These are phyloP conservation scores for Claviceps pusilla DNA, from an alignment of 2,329 filamentous ascomycete species.

Conservation along the genomic window DNA sequence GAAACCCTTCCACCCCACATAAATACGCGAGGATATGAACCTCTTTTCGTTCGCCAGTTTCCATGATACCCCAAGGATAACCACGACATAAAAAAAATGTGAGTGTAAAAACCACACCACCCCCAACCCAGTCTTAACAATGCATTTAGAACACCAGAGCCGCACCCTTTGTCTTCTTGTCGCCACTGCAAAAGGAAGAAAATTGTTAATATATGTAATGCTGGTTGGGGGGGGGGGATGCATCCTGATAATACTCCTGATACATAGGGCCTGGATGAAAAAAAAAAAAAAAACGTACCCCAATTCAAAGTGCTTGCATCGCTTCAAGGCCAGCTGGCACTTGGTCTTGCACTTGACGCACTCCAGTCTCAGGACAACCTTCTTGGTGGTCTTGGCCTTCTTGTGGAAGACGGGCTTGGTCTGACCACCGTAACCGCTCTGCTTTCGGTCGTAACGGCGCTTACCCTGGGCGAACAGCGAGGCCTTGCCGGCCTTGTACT, in stretches of 20 bases:
- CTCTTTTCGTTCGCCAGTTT: conserved; percentile 30
- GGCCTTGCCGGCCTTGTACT: conserved; percentile 96
- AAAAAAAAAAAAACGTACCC: conserved; percentile 49
- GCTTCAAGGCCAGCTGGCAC: conserved; percentile 94
- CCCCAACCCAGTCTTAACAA: conserved; percentile 18
- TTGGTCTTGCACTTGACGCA: conserved; percentile 98
- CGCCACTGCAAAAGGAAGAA: conserved; percentile 51
- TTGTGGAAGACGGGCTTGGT: conserved; percentile 99
- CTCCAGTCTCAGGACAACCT: conserved; percentile 96
- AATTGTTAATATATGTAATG: not conserved
- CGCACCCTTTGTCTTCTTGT: conserved; percentile 99
- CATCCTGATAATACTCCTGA: too few relatives aligned
- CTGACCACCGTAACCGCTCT: conserved; percentile 99
- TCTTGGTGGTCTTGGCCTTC: conserved; percentile 99
- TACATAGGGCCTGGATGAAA: too few relatives aligned
- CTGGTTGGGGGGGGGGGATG: not conserved
- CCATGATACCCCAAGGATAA: conserved; percentile 33
- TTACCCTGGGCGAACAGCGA: conserved; percentile 97
- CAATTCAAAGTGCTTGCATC: conserved; percentile 99
- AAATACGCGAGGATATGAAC: conserved; percentile 25
- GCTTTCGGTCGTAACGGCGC: conserved; percentile 98
- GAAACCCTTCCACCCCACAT: conserved; percentile 26
- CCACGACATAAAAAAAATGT: conserved; percentile 22
- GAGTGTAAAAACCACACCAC: conserved; percentile 15
- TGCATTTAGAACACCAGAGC: conserved; percentile 93